Conservation (phyloP, 495 filamentous ascomycete species). For the Hypoxylon trugodes region DNA sequence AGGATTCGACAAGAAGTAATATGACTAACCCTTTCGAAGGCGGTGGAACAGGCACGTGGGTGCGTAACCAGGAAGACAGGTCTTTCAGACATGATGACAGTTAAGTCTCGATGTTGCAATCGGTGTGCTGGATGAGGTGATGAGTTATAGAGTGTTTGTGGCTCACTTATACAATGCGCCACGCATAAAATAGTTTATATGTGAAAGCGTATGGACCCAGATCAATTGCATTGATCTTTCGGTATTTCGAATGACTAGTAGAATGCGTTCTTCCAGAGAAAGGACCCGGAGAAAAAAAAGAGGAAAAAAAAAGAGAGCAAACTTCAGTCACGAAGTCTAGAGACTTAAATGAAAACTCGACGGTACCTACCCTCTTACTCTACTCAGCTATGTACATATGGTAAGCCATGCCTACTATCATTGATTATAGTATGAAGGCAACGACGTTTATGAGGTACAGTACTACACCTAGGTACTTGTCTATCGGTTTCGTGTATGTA, state of each 20-base stretch:
- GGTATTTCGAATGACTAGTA: slow-evolving; percentile 6
- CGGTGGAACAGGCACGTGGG: slow-evolving; percentile 91
- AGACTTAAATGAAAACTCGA: slow-evolving; percentile 15
- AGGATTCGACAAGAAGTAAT: neutral
- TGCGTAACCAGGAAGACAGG: slow-evolving; percentile 94
- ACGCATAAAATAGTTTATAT: slow-evolving; percentile 43
- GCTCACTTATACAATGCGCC: slow-evolving; percentile 37
- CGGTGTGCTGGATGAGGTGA: slow-evolving; percentile 18
- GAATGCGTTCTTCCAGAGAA: neutral
- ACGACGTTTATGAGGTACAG: slow-evolving; percentile 11
- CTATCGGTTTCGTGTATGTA: slow-evolving; percentile 5
- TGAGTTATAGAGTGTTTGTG: slow-evolving; percentile 1
- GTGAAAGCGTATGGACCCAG: slow-evolving; percentile 22
- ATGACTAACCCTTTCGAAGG: slow-evolving; percentile 88
- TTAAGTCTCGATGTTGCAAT: slow-evolving; percentile 40
- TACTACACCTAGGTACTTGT: neutral
- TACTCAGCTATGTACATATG: too few species aligned
- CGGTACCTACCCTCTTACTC: slow-evolving; percentile 12
- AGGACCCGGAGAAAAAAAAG: neutral
- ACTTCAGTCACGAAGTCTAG: too few species aligned
- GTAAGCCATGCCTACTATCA: neutral
- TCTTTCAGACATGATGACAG: slow-evolving; percentile 69
- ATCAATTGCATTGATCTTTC: slow-evolving; percentile 32
- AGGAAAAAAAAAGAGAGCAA: slow-evolving; percentile 6
- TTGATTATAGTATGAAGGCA: too few species aligned